These are phyloP conservation scores for Fusarium setosum DNA, from an alignment of 2,329 filamentous ascomycete genomes.

Conservation along the genomic window DNA sequence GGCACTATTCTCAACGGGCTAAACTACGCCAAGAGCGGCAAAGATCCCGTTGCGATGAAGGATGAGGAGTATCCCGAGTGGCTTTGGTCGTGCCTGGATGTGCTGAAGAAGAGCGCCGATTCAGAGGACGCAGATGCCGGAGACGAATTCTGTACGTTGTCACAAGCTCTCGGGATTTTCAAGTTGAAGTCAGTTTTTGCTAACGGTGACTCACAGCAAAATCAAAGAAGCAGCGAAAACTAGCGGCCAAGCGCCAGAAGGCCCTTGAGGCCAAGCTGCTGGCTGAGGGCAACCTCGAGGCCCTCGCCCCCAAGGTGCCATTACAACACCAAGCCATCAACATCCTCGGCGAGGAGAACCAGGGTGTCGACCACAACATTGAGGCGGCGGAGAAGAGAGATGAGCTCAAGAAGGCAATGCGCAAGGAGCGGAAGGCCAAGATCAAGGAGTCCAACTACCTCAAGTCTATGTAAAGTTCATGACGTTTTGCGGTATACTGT, in stretches of 20 bases:
- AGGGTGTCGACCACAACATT: conserved; percentile 57
- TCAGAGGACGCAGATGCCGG: conserved; percentile 67
- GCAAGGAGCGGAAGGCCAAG: conserved; percentile 76
- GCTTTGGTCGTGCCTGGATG: conserved; percentile 80
- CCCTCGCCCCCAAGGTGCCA: conserved; percentile 76
- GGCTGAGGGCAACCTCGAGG: conserved; percentile 73
- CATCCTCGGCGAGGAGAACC: conserved; percentile 65
- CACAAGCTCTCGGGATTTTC: neutral
- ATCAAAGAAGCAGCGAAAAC: conserved; percentile 82
- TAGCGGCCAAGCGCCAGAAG: conserved; percentile 74
- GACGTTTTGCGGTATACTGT: conserved; percentile 34
- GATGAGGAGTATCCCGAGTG: conserved; percentile 84
- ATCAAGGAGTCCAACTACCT: conserved; percentile 92
- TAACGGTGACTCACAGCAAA: conserved; percentile 67
- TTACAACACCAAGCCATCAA: conserved; percentile 83
- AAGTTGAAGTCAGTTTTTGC: neutral
- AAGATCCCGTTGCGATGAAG: conserved; percentile 78
- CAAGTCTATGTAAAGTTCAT: conserved; percentile 73
- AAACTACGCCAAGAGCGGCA: conserved; percentile 80
- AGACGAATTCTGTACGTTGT: conserved; percentile 81
- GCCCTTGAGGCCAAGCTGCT: conserved; percentile 68
- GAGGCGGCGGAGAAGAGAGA: conserved; percentile 63
- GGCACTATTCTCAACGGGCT: conserved; percentile 79
- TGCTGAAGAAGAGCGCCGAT: conserved; percentile 64
- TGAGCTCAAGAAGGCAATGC: conserved; percentile 77